These are phyloP conservation scores for Scutellaria minor DNA, from an alignment of 257 asterid genomes.

Conservation along the genomic window DNA sequence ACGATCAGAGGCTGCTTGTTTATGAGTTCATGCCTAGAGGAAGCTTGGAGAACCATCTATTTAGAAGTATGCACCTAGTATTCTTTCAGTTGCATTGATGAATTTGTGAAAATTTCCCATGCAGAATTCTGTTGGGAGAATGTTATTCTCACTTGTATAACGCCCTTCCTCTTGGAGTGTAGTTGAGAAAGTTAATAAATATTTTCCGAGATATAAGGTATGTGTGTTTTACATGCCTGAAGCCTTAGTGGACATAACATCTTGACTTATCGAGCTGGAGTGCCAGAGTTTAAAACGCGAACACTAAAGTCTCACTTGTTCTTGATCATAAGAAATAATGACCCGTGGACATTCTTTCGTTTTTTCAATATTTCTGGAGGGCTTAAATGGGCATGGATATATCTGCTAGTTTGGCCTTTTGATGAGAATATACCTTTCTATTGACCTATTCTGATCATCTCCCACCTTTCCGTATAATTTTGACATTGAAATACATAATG, in stretches of 20 bases:
- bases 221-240: neutral
- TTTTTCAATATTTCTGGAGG: neutral
- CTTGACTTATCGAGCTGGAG: neutral
- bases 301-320: neutral
- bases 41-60: slow-evolving; percentile 97
- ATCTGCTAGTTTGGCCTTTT: slow-evolving; percentile 13
- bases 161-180: neutral
- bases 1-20: slow-evolving; percentile 89
- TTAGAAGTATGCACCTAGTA: slow-evolving; percentile 68
- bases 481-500: neutral
- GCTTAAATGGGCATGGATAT: neutral
- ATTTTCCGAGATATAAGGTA: slow-evolving; percentile 7
- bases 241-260: neutral
- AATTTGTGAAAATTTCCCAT: slow-evolving; percentile 18
- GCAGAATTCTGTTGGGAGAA: neutral
- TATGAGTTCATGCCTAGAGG: slow-evolving; percentile 99
- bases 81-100: slow-evolving; percentile 29
- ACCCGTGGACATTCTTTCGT: neutral
- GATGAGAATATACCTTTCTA: neutral
- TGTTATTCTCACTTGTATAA: slow-evolving; percentile 4
- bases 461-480: neutral
- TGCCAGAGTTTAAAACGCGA: neutral
- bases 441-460: neutral
- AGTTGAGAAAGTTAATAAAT: neutral
- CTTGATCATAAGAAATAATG: neutral